Evolutionary conservation across 1,139 yeast genomes (phyloP), one percentile per base, ranked within the genome.

Genomic region (Wickerhamiella pararugosa): DNA sequence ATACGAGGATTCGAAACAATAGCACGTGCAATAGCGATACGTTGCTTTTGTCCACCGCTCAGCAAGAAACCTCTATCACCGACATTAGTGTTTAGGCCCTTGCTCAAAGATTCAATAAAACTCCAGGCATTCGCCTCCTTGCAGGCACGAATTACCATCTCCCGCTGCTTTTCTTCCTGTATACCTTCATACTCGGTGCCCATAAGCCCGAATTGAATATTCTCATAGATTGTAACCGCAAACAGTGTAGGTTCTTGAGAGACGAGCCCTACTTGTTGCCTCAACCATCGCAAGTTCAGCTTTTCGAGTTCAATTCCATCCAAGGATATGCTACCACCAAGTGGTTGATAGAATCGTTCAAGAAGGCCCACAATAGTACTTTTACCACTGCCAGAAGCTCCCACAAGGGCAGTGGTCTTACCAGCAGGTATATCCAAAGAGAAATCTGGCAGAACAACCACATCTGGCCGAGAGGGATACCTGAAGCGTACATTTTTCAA

Each of bases 41-140:
- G 62, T 56, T 83, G 94, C 5, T 79, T 68, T 57, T 83, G 94
- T 3, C 94, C 94, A 34, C 87, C 83, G 3, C 92, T 80, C 32
- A 81, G 58, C 42, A 73, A 54, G 1, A 72, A 60, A 34, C 64
- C 65, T 4, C 54, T 51, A 11, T 71, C 70, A 7, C 81, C 83
- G 29, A 82, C 64, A 26, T 59, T 56, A 0, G 90, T 69, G 36
- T 73, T 65, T 9, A 80, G 49, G 0, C 79, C 80, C 6, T 69
- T 62, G 0, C 83, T 76, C 32, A 79, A 60, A 0, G 66, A 54
- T 2, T 57, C 45, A 6, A 79, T 67, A 53, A 78, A 76, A 0
- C 69, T 68, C 34, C 61, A 57, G 41, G 81, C 64, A 36, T 71
- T 73, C 2, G 73, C 75, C 33, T 61, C 49, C 48, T 61, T 57